Conservation (phyloP, 169 alveolate genomes). For the Cryptosporidium viatorum region DNA sequence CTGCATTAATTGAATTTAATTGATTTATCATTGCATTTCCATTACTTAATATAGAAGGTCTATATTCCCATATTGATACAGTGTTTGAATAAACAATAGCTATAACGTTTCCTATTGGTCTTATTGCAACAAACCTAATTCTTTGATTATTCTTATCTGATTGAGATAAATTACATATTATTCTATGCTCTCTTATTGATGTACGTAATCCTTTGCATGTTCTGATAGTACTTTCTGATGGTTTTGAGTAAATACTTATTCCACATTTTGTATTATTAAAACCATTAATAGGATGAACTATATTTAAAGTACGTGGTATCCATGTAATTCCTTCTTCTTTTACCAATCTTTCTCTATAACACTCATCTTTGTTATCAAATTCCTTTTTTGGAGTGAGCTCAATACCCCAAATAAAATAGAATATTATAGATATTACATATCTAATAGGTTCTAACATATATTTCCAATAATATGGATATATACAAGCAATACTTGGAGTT, state of each 20-base stretch:
- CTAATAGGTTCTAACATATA: conserved; percentile 45
- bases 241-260: conserved; percentile 25
- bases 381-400: conserved; percentile 29
- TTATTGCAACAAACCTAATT: conserved; percentile 25
- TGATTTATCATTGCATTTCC: not conserved
- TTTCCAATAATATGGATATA: conserved; percentile 71
- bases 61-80: conserved; percentile 62
- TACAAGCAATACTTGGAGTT: conserved; percentile 31
- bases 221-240: conserved; percentile 28
- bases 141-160: not conserved
- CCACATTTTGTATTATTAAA: not conserved
- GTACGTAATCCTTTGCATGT: conserved; percentile 31
- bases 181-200: conserved; percentile 13
- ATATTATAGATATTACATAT: conserved; percentile 27
- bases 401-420: conserved; percentile 41
- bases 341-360: conserved; percentile 1
- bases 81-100: conserved; percentile 39
- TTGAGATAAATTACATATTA: not conserved
- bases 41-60: conserved; percentile 19
- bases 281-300: conserved; percentile 9
- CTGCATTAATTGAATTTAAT: conserved; percentile 1
- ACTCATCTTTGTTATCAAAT: conserved; percentile 11
- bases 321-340: conserved; percentile 53
- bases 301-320: conserved; percentile 58
- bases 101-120: conserved; percentile 65